Conservation (phyloP, 441 rosid genomes). For the Erodium texanum region DNA sequence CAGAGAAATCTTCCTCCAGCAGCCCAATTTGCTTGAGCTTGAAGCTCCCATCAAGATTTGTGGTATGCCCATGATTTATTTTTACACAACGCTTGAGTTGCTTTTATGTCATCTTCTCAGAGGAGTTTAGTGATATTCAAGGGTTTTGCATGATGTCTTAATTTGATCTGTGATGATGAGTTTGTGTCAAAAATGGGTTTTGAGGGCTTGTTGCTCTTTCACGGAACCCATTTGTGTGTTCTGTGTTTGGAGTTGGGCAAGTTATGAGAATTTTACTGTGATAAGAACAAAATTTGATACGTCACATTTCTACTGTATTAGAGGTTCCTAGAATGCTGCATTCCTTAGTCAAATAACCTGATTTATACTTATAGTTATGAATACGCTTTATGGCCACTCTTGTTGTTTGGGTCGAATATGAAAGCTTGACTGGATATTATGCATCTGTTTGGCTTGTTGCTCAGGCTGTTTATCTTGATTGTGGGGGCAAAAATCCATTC, state of each 20-base stretch:
- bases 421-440: background rate
- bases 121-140: background rate
- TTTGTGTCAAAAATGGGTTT: background rate
- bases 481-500: background rate
- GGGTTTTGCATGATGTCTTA: background rate
- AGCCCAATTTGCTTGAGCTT: constrained; percentile 51
- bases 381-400: background rate
- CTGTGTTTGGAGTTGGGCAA: background rate
- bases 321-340: background rate
- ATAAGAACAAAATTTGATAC: background rate
- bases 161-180: background rate
- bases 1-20: constrained; percentile 42
- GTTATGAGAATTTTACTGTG: background rate
- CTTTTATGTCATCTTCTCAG: background rate
- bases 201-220: background rate
- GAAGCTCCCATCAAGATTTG: constrained; percentile 61
- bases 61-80: constrained; percentile 21
- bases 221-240: background rate
- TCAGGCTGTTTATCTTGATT: background rate
- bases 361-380: background rate
- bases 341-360: background rate
- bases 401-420: background rate
- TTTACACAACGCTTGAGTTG: background rate
- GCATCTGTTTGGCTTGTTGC: background rate
- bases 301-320: background rate